Base-by-base conservation (phyloP, 345 rosid genomes). In the Pugionium dolabratum region DNA sequence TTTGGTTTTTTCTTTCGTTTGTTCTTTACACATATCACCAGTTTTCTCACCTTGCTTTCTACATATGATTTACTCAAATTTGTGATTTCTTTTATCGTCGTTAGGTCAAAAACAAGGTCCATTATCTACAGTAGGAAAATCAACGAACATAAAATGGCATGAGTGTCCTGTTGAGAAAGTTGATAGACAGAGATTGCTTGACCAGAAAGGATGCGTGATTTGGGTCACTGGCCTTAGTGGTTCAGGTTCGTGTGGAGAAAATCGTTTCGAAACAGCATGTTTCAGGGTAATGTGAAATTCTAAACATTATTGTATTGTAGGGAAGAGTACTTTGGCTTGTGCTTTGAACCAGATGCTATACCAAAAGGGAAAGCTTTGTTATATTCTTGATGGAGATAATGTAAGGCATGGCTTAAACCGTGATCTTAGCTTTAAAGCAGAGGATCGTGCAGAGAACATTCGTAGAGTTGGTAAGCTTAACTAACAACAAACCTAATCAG, bases 201-300 rank as follows among this genome's bases (percentile, higher is more conserved):
- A 83, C 67, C 96, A 89, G 75, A 89, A 89, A 75, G 96, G 96
- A 8, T 89, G 92, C 30, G 87, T 86, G 51, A 79, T 86, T 71
- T 89, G 96, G 96, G 79, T 86, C 67, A 89, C 92, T 0, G 92
- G 96, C 55, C 92, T 89, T 37, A 84, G 92, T 63, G 96, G 90
- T 78, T 89, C 96, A 84, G 96, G 96, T 88, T 76, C 36, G 82
- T 82, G 30, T 6, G 30, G 3, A 7, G n/a, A 32, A 51, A 41
- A 29, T 62, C 31, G 7, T 31, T 11, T 30, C 5, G 5, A 55
- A 49, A 36, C 43, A 37, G 4, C 37, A 31, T 40, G 49, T 59
- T 36, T 9, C 8, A 0, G 10, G 3, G 36, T 27, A 27, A 27
- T 70, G 18, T 5, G 44, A 60, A 55, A 40, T 62, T 18, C 5